Base-by-base conservation (phyloP, 176 grass and related monocot species). In the Triticum urartu region DNA sequence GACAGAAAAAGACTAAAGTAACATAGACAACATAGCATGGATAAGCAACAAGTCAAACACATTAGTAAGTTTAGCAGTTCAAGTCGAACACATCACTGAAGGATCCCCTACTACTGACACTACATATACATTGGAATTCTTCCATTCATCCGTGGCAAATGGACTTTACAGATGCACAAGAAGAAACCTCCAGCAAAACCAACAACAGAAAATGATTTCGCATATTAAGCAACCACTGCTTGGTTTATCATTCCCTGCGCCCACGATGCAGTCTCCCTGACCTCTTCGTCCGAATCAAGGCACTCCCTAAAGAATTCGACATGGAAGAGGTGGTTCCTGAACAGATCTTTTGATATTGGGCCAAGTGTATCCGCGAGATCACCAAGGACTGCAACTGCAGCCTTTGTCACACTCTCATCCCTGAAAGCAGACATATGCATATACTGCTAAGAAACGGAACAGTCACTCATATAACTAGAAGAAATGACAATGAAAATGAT, bases 371-470 rank as follows among this genome's bases (percentile, higher is more conserved):
- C 95, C 0, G 87, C 91, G 34, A 97, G 91, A 90, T 97, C 92
- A 14, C 95, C 95, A 28, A 97, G 75, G 43, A 89, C 92, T 67
- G 95, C 95, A 76, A 94, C 91, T 14, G 95, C 91, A 50, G 92
- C 91, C 84, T 94, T 97, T 54, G 95, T 93, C 82, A 95, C 95
- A 21, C 80, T 90, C 30, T 97, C 95, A 82, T 97, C 92, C 85
- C 95, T 97, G 50, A 42, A 79, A 78, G 17, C 59, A 86, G 0
- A 82, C 4, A 74, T 28, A 42, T 33, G 66, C 38, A 79, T 60
- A 54, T 36, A 50, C 24, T 15, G 63, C 17, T 50, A 36, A 77
- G 83, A 67, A 84, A 78, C 20, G 11, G 73, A 66, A 47, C 20
- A 80, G 48, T 32, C 22, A 81, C 45, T 20, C 63, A 73, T 84